Evolutionary conservation across 148 eudicot species (phyloP).

Genomic region (Tetragonia tetragonoides): DNA sequence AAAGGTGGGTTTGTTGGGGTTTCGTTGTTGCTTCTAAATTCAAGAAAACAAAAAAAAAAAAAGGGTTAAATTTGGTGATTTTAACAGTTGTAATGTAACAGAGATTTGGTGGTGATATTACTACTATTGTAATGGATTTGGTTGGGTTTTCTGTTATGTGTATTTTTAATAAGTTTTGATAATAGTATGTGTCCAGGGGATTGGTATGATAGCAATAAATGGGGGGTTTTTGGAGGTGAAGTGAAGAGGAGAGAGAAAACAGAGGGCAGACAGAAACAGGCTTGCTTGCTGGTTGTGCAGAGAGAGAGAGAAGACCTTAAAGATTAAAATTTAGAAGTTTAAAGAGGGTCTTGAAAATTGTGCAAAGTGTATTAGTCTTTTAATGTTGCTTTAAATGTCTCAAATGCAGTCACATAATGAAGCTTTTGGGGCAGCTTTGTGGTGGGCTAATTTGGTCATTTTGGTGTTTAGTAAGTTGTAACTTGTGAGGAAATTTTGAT

Average conservation of each 20-base stretch:
- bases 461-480: neutral
- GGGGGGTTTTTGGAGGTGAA: slow-evolving; percentile 2
- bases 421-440: neutral
- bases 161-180: neutral
- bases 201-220: slow-evolving; percentile 5
- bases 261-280: neutral
- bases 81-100: neutral
- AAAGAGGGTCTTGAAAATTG: neutral
- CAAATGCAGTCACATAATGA: neutral
- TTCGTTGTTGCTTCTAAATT: slow-evolving; percentile 23
- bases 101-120: neutral
- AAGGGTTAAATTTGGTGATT: neutral
- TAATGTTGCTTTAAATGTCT: neutral
- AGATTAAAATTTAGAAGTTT: neutral
- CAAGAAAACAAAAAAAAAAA: neutral
- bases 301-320: neutral
- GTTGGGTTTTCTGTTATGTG: neutral
- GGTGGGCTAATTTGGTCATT: neutral
- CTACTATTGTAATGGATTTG: neutral
- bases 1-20: slow-evolving; percentile 22
- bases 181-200: too few species aligned
- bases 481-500: too few species aligned
- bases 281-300: neutral
- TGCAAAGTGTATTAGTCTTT: neutral
- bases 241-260: neutral